Evolutionary conservation across 495 filamentous ascomycete genomes (phyloP), one percentile per base, ranked within the genome.

Genomic region (Neurospora terricola): DNA sequence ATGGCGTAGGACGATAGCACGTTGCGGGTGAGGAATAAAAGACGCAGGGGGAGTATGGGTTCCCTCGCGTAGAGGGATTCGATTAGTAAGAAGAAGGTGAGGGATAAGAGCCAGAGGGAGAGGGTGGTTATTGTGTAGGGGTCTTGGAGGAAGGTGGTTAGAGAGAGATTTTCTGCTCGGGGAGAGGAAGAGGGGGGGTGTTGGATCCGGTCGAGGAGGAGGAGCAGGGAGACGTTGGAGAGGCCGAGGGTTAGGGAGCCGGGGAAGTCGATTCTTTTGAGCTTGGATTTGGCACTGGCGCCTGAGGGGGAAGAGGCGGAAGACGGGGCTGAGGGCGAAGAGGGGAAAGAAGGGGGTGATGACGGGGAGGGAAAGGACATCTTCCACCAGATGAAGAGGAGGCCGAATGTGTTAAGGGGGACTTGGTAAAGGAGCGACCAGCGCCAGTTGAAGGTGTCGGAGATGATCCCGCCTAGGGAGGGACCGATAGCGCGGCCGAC

Each of bases 341-440:
- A 43, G 5, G 39, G 39, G 8, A 18, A 18, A 16, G 5, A 16
- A 5, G 5, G 12, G 11, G 40, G 38, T 2, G 48, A 9, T 4
- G 69, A 7, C 11, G 70, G 72, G 9, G 42, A 38, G 3, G 74
- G 72, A 43, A 74, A 76, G 7, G 69, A 43, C 74, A 76, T 76
- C 37, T 70, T 72, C 30, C 59, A 62, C 74, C 74, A 76, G 62
- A 76, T 74, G 69, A 70, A 74, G 7, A 72, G 9, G 36, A 74
- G 36, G 36, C 72, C 72, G 2, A 70, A 4, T 4, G 68, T 27
- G 37, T 73, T 76, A 1, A 76, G 21, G 10, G 74, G 74, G 9
- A 76, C 74, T 42, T 76, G 74, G 27, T 48, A 74, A 3, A 76
- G 43, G 1, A 76, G 70, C 4, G 74, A 73, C 74, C 72, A 76